Conservation (phyloP, 257 asterid genomes). For the Fraxinus cuspidata region DNA sequence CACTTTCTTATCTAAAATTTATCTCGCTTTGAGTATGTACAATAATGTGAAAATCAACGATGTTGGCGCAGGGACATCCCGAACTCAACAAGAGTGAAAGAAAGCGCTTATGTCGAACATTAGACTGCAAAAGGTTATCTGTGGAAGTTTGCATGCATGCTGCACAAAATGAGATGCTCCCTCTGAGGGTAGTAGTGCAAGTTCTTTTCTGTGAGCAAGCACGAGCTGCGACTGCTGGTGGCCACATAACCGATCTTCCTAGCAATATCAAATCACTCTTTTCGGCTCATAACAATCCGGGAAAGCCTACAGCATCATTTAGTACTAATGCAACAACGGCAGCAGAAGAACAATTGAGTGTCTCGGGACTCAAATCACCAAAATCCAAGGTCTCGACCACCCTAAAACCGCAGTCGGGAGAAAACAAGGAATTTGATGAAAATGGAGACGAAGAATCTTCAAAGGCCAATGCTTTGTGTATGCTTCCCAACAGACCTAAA, state of each 20-base stretch:
- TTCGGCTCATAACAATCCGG: constrained; percentile 43
- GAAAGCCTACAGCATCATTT: constrained; percentile 45
- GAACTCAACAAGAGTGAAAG: constrained; percentile 76
- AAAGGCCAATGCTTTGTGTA: constrained; percentile 18
- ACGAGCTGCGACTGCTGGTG: constrained; percentile 66
- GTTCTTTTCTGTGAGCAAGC: constrained; percentile 94
- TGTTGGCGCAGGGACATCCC: constrained; percentile 65
- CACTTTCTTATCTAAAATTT: neutral
- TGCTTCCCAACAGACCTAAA: constrained; percentile 53
- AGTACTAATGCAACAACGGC: constrained; percentile 34
- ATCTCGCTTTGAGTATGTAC: neutral
- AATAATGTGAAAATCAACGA: neutral
- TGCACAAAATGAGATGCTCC: constrained; percentile 90
- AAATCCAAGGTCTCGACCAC: constrained; percentile 69
- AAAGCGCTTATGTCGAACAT: constrained; percentile 60
- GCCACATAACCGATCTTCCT: constrained; percentile 63
- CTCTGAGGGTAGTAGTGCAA: constrained; percentile 81
- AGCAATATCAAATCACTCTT: constrained; percentile 71
- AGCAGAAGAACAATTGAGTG: constrained; percentile 73
- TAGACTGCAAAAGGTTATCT: constrained; percentile 81
- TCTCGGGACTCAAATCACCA: constrained; percentile 64
- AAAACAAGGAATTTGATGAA: constrained; percentile 55
- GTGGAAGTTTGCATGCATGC: constrained; percentile 86
- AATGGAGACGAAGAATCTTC: constrained; percentile 28
- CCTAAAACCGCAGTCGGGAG: constrained; percentile 73